Conservation (phyloP, 768 basidiomycete species). For the Rubroboletus pulcherrimus region DNA sequence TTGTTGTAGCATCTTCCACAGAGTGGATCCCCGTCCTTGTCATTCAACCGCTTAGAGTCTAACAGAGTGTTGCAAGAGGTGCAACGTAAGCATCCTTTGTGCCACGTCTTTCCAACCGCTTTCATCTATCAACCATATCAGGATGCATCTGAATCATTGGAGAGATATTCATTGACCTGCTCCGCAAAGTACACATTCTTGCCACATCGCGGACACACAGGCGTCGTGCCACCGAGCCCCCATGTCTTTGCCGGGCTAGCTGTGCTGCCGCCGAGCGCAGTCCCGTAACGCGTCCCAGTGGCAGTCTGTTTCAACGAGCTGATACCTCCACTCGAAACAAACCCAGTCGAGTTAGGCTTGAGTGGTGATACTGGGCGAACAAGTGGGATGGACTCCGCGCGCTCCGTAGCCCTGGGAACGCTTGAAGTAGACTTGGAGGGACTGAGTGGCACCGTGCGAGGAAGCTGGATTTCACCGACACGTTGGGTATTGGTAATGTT, state of each 20-base stretch:
- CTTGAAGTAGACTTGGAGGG: constrained; percentile 28
- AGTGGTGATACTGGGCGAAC: constrained; percentile 24
- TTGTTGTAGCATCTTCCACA: constrained; percentile 75
- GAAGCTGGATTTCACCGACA: constrained; percentile 42
- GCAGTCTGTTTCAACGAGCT: constrained; percentile 38
- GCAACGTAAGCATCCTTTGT: constrained; percentile 76
- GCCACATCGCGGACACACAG: constrained; percentile 63
- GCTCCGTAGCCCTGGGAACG: constrained; percentile 1
- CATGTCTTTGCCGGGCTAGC: constrained; percentile 45
- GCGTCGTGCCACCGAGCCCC: constrained; percentile 48
- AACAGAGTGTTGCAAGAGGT: constrained; percentile 62
- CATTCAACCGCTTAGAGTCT: constrained; percentile 70
- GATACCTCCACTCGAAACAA: constrained; percentile 3
- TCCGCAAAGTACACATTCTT: constrained; percentile 86
- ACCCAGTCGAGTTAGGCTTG: constrained; percentile 25
- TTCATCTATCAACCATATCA: constrained; percentile 50
- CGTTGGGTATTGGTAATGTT: constrained; percentile 46
- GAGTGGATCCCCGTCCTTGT: constrained; percentile 69
- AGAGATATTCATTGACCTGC: constrained; percentile 45
- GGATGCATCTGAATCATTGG: not conserved
- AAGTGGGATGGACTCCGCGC: not conserved
- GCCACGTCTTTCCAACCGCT: constrained; percentile 77
- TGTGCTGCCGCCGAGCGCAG: constrained; percentile 44
- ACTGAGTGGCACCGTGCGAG: constrained; percentile 52
- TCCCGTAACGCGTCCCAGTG: constrained; percentile 69